Percentiles rank a stretch among this genome's conserved stretches.
phyloP scores from a whole-genome alignment of 306 rosid genomes.

The Dryas octopetala region DNA sequence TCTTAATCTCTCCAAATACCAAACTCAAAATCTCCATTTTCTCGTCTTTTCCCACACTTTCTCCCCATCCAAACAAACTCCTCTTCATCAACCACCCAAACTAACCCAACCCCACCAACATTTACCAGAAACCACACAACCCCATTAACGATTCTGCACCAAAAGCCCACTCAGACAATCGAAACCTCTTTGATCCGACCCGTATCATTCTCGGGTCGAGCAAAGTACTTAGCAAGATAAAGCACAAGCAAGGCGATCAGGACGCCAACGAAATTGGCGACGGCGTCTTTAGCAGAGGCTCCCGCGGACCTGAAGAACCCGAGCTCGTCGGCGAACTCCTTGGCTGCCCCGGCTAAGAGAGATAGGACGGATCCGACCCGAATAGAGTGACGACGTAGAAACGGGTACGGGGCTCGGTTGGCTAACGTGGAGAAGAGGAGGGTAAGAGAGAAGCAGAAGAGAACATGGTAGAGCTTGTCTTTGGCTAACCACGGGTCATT shows the following conservation, averaged over 20 bases:
- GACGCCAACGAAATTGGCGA: constrained; percentile 65
- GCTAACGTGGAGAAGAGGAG: constrained; percentile 52
- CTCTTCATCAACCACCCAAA: constrained; percentile 1
- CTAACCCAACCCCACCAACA: not conserved
- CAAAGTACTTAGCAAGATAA: constrained; percentile 23
- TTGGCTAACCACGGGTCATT: constrained; percentile 54
- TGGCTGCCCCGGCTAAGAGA: constrained; percentile 70
- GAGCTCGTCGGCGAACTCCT: constrained; percentile 78
- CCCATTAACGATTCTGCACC: not conserved
- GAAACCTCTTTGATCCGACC: constrained; percentile 33
- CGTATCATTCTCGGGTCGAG: constrained; percentile 18
- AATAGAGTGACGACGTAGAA: constrained; percentile 64
- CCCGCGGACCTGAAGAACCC: constrained; percentile 71
- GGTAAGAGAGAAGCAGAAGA: constrained; percentile 55
- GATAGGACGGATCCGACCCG: constrained; percentile 50
- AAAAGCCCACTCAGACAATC: constrained; percentile 43
- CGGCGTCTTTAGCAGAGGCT: constrained; percentile 66
- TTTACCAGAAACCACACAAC: not conserved
- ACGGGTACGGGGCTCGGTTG: constrained; percentile 33
- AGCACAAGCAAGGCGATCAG: constrained; percentile 46
- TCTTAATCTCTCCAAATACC: not conserved
- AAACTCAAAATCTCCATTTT: not conserved
- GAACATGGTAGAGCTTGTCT: constrained; percentile 61
- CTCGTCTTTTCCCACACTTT: not conserved
- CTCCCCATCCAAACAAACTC: constrained; percentile 13